These are phyloP conservation scores for Spencermartinsiella ligniputridi DNA, from an alignment of 1,139 yeast genomes.

Conservation along the genomic window DNA sequence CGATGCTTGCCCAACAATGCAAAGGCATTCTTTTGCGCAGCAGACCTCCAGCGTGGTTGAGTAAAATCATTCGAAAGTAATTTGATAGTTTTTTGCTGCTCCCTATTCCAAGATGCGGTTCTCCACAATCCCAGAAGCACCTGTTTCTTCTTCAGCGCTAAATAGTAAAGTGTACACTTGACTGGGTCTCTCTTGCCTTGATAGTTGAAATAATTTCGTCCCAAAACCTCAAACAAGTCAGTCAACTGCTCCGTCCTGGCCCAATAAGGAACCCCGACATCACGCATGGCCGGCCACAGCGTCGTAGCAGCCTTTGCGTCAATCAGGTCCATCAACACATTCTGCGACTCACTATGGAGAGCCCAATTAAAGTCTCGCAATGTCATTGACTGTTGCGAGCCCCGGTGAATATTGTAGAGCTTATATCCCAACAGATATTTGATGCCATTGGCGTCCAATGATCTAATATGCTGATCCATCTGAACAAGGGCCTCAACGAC, in stretches of 20 bases:
- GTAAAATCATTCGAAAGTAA: conserved; percentile 73
- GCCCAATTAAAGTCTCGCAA: conserved; percentile 91
- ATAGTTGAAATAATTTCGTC: conserved; percentile 44
- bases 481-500: conserved; percentile 61
- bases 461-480: conserved; percentile 44
- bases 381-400: conserved; percentile 47
- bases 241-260: conserved; percentile 48
- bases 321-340: conserved; percentile 54
- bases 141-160: conserved; percentile 75
- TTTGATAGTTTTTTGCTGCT: conserved; percentile 73
- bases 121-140: conserved; percentile 80
- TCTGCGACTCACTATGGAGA: conserved; percentile 73
- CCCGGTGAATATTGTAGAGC: conserved; percentile 54
- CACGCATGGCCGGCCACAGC: conserved; percentile 58
- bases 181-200: conserved; percentile 62
- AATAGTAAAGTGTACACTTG: conserved; percentile 64
- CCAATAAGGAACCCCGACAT: conserved; percentile 74
- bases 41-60: conserved; percentile 72
- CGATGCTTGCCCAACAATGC: conserved; percentile 86
- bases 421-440: conserved; percentile 70
- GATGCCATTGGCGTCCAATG: conserved; percentile 69
- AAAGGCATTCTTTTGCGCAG: conserved; percentile 90
- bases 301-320: conserved; percentile 32
- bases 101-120: conserved; percentile 68
- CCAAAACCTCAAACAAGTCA: conserved; percentile 60